phyloP scores from a whole-genome alignment of 2,329 filamentous ascomycete species.

The Leptographium lundbergii region DNA sequence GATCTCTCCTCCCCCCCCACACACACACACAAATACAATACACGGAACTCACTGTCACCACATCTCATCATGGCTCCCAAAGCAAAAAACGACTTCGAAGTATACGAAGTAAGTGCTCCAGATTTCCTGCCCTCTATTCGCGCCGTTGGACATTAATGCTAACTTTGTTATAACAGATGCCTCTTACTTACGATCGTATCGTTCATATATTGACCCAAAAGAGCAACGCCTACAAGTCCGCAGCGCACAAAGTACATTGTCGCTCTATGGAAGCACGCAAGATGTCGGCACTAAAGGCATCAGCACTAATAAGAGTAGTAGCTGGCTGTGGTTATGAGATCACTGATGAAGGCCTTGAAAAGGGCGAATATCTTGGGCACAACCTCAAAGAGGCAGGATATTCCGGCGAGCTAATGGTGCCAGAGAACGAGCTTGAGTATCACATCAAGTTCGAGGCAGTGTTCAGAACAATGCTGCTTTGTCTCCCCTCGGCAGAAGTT shows the following conservation, averaged over 20 bases:
- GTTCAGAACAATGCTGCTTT: background rate
- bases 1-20: too few species aligned
- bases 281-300: background rate
- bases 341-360: background rate
- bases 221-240: background rate
- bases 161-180: background rate
- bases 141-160: background rate
- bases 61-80: too few species aligned
- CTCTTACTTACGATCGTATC: background rate
- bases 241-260: background rate
- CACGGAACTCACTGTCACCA: too few species aligned
- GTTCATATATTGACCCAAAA: background rate
- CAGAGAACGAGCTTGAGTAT: background rate
- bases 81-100: too few species aligned
- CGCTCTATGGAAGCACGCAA: background rate
- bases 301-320: background rate
- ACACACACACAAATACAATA: too few species aligned
- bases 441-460: background rate
- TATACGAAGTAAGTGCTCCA: too few species aligned
- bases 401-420: background rate
- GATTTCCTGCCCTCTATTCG: too few species aligned
- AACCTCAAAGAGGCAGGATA: background rate
- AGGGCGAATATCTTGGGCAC: background rate
- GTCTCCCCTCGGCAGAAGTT: background rate
- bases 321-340: background rate